Conservation (phyloP, 2,329 filamentous ascomycete genomes). For the Mycogone perniciosa region DNA sequence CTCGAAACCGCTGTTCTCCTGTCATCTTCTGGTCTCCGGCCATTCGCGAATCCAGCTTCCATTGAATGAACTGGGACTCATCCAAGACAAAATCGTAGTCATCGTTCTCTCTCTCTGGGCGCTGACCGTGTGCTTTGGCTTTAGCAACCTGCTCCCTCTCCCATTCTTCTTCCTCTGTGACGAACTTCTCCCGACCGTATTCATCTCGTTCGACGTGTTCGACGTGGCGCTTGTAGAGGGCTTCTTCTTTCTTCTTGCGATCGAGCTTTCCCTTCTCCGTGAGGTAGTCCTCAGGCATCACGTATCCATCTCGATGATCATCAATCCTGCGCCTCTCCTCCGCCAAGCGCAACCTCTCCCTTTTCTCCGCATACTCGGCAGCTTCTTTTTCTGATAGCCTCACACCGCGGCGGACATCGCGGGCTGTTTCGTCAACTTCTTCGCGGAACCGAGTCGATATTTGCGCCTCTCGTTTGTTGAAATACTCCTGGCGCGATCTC, state of each 20-base stretch:
- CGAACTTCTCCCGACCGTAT: conserved; percentile 78
- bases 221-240: conserved; percentile 83
- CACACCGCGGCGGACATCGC: conserved; percentile 71
- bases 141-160: conserved; percentile 83
- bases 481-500: conserved; percentile 82
- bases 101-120: conserved; percentile 67
- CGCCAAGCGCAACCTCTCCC: conserved; percentile 72
- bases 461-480: conserved; percentile 87
- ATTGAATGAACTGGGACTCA: conserved; percentile 79
- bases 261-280: conserved; percentile 90
- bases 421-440: conserved; percentile 83
- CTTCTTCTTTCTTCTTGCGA: conserved; percentile 78
- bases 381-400: conserved; percentile 72
- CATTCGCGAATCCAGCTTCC: conserved; percentile 67
- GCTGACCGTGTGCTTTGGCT: conserved; percentile 77
- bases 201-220: conserved; percentile 85
- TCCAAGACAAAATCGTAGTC: conserved; percentile 95
- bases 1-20: conserved; percentile 71
- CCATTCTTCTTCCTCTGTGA: conserved; percentile 95
- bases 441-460: conserved; percentile 78
- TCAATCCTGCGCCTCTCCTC: conserved; percentile 84
- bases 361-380: conserved; percentile 81
- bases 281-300: conserved; percentile 90
- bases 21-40: conserved; percentile 68
- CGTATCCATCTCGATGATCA: conserved; percentile 86